A percentile compares a stretch with the other conserved stretches of the same genome.
Evolutionary conservation across 1,284 basidiomycete genomes (phyloP).

Genomic region (Puccinia coronata): DNA sequence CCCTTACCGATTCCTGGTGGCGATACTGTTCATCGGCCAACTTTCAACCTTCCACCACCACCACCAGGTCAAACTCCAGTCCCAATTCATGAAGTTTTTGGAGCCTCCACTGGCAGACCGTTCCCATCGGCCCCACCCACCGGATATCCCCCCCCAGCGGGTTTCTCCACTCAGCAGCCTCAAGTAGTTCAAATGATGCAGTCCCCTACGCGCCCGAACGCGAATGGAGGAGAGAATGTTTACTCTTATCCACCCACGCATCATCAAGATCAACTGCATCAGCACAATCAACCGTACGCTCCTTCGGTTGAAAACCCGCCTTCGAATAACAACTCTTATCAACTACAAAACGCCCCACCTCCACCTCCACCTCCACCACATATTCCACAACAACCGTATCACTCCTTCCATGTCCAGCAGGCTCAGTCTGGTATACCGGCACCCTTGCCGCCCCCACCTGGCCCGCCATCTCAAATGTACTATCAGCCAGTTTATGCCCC

Average conservation of each 20-base stretch:
- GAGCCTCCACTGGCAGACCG: conserved; percentile 1
- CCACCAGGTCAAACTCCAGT: conserved; percentile 46
- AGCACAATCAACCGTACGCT: not conserved
- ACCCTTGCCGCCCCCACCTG: conserved; percentile 6
- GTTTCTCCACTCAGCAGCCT: conserved; percentile 7
- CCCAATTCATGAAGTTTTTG: conserved; percentile 45
- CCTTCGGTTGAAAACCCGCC: not conserved
- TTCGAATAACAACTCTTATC: conserved; percentile 14
- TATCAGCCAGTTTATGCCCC: conserved; percentile 6
- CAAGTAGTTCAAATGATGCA: not conserved
- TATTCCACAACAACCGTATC: conserved; percentile 6
- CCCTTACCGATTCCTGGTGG: conserved; percentile 39
- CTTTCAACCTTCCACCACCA: conserved; percentile 42
- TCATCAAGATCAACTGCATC: conserved; percentile 28
- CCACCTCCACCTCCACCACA: conserved; percentile 6
- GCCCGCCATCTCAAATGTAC: conserved; percentile 3
- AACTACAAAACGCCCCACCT: conserved; percentile 7
- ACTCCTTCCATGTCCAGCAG: conserved; percentile 7
- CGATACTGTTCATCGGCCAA: conserved; percentile 12
- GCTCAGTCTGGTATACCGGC: not conserved
- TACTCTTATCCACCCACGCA: conserved; percentile 14
- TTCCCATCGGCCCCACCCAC: conserved; percentile 22
- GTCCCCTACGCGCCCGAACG: conserved; percentile 1
- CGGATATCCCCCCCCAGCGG: conserved; percentile 11
- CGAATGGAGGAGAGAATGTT: conserved; percentile 13